These are phyloP conservation scores for Naganishia sp. DNA, from an alignment of 1,284 basidiomycete genomes.

Conservation along the genomic window DNA sequence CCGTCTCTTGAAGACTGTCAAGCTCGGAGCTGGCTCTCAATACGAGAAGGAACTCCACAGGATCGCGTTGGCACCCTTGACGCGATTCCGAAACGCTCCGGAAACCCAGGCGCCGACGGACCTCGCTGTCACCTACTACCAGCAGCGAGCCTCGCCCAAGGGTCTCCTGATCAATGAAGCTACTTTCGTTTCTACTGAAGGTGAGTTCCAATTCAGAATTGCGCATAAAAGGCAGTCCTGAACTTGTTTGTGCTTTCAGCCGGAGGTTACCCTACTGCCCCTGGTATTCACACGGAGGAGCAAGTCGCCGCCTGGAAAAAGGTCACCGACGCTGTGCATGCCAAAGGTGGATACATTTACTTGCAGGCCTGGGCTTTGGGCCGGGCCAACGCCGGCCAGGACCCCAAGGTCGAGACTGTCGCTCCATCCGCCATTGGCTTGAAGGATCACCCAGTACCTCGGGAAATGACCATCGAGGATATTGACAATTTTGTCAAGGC, in stretches of 20 bases:
- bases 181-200: slow-evolving; percentile 39
- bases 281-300: slow-evolving; percentile 42
- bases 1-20: slow-evolving; percentile 24
- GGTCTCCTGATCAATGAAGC: slow-evolving; percentile 50
- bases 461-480: slow-evolving; percentile 42
- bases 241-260: slow-evolving; percentile 14
- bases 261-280: slow-evolving; percentile 37
- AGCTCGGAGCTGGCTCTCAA: slow-evolving; percentile 22
- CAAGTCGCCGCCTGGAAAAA: slow-evolving; percentile 47
- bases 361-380: slow-evolving; percentile 61
- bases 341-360: slow-evolving; percentile 57
- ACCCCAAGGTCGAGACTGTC: slow-evolving; percentile 50
- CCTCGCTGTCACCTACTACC: slow-evolving; percentile 47
- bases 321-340: slow-evolving; percentile 57
- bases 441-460: slow-evolving; percentile 27
- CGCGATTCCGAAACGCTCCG: slow-evolving; percentile 42
- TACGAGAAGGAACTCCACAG: slow-evolving; percentile 39
- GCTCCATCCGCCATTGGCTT: slow-evolving; percentile 44
- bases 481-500: slow-evolving; percentile 55
- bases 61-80: slow-evolving; percentile 51
- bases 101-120: slow-evolving; percentile 38
- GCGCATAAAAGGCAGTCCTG: not conserved
- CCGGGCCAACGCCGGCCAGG: slow-evolving; percentile 45
- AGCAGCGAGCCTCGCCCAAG: slow-evolving; percentile 47
- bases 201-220: not conserved